phyloP scores from a whole-genome alignment of 2,329 filamentous ascomycete species.

The Bipolaris zeicola region DNA sequence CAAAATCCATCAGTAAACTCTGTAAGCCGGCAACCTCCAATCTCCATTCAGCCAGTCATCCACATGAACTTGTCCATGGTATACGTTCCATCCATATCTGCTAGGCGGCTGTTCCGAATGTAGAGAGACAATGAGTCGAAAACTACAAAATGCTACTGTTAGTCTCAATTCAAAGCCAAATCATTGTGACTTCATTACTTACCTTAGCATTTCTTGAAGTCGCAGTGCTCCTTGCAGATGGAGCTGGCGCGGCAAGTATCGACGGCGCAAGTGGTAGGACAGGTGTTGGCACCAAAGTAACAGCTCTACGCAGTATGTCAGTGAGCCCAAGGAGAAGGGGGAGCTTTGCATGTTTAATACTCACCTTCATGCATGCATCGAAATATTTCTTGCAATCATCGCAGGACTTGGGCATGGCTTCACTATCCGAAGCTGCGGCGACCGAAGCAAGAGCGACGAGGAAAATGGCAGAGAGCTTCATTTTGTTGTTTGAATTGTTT shows the following conservation, averaged over 20 bases:
- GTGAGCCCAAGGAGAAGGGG: neutral
- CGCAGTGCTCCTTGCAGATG: neutral
- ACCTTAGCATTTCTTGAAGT: neutral
- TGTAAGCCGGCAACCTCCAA: too few relatives aligned
- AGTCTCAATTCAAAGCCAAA: neutral
- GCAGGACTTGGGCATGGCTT: neutral
- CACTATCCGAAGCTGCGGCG: neutral
- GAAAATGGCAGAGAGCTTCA: constrained; percentile 1
- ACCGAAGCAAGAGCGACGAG: neutral
- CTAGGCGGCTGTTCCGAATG: too few relatives aligned
- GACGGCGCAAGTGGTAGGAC: neutral
- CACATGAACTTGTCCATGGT: too few relatives aligned
- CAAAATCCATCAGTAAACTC: too few relatives aligned
- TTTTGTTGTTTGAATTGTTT: neutral
- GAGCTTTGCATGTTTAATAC: too few relatives aligned
- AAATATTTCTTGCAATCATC: neutral
- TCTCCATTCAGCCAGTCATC: too few relatives aligned
- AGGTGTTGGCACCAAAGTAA: neutral
- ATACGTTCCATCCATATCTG: too few relatives aligned
- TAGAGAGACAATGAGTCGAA: neutral
- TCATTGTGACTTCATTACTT: neutral
- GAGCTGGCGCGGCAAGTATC: neutral
- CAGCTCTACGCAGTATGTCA: neutral
- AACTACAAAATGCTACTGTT: neutral
- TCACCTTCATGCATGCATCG: neutral